Conservation (phyloP, 805 yeast genomes). For the Wickerhamiella alocasiicola region DNA sequence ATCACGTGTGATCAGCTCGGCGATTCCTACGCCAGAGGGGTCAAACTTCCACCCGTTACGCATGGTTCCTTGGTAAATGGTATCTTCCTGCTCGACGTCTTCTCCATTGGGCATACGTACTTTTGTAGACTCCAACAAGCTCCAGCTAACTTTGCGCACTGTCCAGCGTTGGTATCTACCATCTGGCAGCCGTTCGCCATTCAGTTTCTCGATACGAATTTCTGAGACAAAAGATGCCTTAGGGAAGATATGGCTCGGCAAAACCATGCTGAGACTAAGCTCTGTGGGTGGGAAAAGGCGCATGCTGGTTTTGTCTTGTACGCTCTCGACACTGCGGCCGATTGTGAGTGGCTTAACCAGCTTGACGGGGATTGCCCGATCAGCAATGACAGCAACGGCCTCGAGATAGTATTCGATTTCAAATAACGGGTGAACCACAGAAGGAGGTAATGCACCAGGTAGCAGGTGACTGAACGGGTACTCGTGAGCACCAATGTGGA, state of each 20-base stretch:
- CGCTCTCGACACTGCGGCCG: conserved; percentile 63
- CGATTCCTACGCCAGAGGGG: conserved; percentile 60
- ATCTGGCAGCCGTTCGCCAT: background rate
- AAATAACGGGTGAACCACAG: conserved; percentile 47
- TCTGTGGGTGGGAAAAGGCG: conserved; percentile 95
- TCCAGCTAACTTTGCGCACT: conserved; percentile 81
- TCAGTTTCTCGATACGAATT: conserved; percentile 50
- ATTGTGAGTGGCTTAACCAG: conserved; percentile 34
- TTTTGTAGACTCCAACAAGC: conserved; percentile 61
- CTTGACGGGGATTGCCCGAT: conserved; percentile 24
- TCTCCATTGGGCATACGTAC: conserved; percentile 11
- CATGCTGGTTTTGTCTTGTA: conserved; percentile 74
- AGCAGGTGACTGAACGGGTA: conserved; percentile 85
- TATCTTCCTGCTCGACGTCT: conserved; percentile 50
- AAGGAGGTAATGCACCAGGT: conserved; percentile 81
- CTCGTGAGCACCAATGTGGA: conserved; percentile 59
- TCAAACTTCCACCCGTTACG: conserved; percentile 95
- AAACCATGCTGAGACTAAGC: conserved; percentile 70
- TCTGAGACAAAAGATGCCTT: conserved; percentile 77
- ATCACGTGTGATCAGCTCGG: conserved; percentile 41
- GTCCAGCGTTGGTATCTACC: conserved; percentile 54
- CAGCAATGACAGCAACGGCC: conserved; percentile 31
- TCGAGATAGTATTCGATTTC: conserved; percentile 60
- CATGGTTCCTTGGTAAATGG: conserved; percentile 66
- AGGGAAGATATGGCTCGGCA: conserved; percentile 85